Conservation (phyloP, 1,284 basidiomycete species). For the Ustilago lituana region DNA sequence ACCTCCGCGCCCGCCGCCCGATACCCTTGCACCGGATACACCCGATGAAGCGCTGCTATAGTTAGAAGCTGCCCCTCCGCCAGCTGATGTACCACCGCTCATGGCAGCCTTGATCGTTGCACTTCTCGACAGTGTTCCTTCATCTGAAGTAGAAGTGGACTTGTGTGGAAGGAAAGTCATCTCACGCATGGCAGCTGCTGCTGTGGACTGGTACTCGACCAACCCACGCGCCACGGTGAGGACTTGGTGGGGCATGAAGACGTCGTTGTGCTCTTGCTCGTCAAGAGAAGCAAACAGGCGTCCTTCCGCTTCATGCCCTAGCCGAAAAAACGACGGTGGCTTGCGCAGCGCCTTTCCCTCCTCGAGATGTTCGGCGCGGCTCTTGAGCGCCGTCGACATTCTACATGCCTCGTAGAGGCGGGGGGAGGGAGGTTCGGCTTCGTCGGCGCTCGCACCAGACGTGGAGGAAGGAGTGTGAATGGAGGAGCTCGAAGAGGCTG, state of each 20-base stretch:
- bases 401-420: constrained; percentile 30
- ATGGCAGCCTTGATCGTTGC: constrained; percentile 19
- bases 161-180: constrained; percentile 8
- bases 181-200: constrained; percentile 20
- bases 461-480: constrained; percentile 46
- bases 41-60: too few relatives aligned
- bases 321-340: constrained; percentile 52
- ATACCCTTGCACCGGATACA: too few relatives aligned
- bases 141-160: too few relatives aligned
- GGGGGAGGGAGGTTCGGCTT: constrained; percentile 44
- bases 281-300: constrained; percentile 10
- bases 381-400: constrained; percentile 34
- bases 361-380: constrained; percentile 23
- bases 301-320: constrained; percentile 56
- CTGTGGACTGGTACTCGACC: constrained; percentile 39
- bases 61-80: too few relatives aligned
- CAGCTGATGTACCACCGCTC: not conserved
- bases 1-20: constrained; percentile 1
- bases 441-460: constrained; percentile 43
- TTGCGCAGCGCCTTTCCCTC: constrained; percentile 37
- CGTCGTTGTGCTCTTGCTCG: constrained; percentile 15
- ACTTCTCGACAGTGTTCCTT: constrained; percentile 9
- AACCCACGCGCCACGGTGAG: constrained; percentile 46
- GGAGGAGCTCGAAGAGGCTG: constrained; percentile 44
- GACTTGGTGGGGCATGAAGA: constrained; percentile 51